These are phyloP conservation scores for Hordeum pubiflorum DNA, from an alignment of 202 grass and related monocot species.

Conservation along the genomic window DNA sequence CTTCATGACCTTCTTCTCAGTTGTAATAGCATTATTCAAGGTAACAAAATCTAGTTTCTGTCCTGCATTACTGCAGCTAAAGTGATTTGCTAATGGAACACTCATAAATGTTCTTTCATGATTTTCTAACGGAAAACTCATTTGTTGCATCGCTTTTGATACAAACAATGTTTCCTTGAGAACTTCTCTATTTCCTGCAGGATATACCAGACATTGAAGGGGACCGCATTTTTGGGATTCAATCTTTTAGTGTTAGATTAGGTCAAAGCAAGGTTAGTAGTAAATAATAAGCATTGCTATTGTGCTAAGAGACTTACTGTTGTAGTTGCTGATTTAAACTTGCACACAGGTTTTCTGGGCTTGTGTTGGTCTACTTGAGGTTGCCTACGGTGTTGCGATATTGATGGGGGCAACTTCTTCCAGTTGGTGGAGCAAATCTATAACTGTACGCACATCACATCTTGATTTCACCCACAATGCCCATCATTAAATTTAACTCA, in stretches of 20 bases:
- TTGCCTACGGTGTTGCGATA: constrained; percentile 70
- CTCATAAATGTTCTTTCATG: not conserved
- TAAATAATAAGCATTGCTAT: not conserved
- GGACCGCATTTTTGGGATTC: constrained; percentile 83
- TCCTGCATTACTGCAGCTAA: not conserved
- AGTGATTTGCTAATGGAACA: not conserved
- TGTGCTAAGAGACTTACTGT: not conserved
- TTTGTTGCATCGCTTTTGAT: not conserved
- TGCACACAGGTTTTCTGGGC: constrained; percentile 85
- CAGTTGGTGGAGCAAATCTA: constrained; percentile 69
- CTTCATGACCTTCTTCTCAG: constrained; percentile 97
- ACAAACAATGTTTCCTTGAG: not conserved
- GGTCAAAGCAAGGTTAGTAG: constrained; percentile 67
- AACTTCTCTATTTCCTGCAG: constrained; percentile 22
- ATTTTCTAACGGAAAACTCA: not conserved
- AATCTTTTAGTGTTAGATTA: constrained; percentile 73
- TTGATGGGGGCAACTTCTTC: constrained; percentile 66
- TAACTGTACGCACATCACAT: constrained; percentile 37
- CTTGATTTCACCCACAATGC: not conserved
- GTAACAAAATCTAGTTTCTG: constrained; percentile 24
- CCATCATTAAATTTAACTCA: not conserved
- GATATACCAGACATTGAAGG: constrained; percentile 99
- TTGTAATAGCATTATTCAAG: constrained; percentile 99
- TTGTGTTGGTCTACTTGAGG: constrained; percentile 77
- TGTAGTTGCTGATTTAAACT: constrained; percentile 25